Conservation (phyloP, 768 basidiomycete species). For the Rhizopogon sp. region DNA sequence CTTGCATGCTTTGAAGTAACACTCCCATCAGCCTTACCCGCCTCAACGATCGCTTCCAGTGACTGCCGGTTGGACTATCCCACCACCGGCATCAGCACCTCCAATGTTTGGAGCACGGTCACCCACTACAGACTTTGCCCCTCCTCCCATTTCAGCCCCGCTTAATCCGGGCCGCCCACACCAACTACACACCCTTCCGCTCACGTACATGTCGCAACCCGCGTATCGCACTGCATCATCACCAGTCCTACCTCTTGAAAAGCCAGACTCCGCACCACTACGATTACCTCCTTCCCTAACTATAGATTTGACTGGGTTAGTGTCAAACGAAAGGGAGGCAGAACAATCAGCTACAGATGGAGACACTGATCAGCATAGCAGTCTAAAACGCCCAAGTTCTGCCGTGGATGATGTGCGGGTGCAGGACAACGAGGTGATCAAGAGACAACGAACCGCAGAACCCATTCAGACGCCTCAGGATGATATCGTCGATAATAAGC, state of each 20-base stretch:
- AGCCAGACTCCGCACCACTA: neutral
- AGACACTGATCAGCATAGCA: neutral
- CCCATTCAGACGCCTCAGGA: neutral
- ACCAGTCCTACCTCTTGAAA: neutral
- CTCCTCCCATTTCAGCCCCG: neutral
- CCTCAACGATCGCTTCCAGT: neutral
- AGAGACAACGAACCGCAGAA: neutral
- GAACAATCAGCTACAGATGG: neutral
- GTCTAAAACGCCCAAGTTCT: slow-evolving; percentile 5
- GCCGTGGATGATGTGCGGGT: neutral
- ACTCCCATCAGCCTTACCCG: neutral
- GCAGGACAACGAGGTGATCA: neutral
- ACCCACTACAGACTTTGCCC: neutral
- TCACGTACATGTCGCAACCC: neutral
- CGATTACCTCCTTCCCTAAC: neutral
- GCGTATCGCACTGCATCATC: slow-evolving; percentile 6
- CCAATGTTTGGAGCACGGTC: neutral
- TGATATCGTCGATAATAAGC: too few species aligned
- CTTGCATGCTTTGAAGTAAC: neutral
- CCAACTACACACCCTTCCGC: neutral
- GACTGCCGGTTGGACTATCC: too few species aligned
- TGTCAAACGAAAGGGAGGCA: neutral
- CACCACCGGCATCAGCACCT: neutral
- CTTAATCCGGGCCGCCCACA: neutral
- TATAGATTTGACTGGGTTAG: neutral